Conservation (phyloP, 192 early-diverging fungal genomes). For the Powellomyces hirtus region DNA sequence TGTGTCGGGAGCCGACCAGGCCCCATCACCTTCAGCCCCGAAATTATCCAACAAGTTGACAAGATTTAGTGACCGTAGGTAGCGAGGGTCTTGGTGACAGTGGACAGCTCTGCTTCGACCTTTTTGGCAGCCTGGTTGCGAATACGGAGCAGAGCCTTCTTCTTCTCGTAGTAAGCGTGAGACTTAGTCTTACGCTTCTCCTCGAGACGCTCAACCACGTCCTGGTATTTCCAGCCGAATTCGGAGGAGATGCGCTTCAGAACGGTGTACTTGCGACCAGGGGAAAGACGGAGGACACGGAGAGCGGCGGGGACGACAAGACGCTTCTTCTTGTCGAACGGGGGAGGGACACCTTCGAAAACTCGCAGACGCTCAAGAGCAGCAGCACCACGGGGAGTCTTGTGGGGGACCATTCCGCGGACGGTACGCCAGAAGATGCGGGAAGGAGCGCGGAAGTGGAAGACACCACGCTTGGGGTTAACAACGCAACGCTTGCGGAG, state of each 20-base stretch:
- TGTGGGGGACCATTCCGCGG: conserved; percentile 99
- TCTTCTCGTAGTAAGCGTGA: conserved; percentile 90
- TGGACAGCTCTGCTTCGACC: conserved; percentile 53
- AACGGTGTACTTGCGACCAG: conserved; percentile 97
- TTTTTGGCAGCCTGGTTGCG: conserved; percentile 72
- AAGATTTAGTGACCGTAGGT: conserved; percentile 56
- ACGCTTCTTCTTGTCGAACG: conserved; percentile 96
- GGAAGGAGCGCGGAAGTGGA: conserved; percentile 99
- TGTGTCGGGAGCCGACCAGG: too few relatives aligned
- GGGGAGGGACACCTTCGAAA: conserved; percentile 98
- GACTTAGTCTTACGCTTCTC: conserved; percentile 97
- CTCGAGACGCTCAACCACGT: conserved; percentile 93
- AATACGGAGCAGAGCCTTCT: conserved; percentile 53
- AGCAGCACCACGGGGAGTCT: conserved; percentile 95
- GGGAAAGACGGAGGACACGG: conserved; percentile 93
- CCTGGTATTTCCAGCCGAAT: conserved; percentile 99
- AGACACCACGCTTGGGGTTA: conserved; percentile 94
- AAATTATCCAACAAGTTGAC: too few relatives aligned
- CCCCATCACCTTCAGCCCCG: too few relatives aligned
- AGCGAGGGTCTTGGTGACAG: conserved; percentile 61
- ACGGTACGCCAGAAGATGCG: conserved; percentile 95
- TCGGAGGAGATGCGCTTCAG: conserved; percentile 90
- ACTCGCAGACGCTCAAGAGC: conserved; percentile 98
- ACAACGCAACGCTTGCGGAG: conserved; percentile 96
- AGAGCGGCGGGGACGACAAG: conserved; percentile 96